phyloP scores from a whole-genome alignment of 345 rosid genomes.

The Salix suchowensis region DNA sequence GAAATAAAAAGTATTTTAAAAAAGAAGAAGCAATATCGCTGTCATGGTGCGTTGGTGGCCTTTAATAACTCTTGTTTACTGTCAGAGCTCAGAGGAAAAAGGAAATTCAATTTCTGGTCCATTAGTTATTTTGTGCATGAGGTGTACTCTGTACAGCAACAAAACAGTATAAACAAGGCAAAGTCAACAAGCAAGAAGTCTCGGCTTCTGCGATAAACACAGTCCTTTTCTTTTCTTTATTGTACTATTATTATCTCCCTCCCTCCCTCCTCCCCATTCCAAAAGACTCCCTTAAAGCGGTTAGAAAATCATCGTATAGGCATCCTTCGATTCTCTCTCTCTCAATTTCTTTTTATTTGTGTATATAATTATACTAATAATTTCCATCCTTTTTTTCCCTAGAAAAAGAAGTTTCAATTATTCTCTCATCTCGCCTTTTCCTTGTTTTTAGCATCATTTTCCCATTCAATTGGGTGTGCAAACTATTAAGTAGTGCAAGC shows the following conservation, averaged over 20 bases:
- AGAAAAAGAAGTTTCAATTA: constrained; percentile 9
- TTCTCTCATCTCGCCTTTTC: constrained; percentile 6
- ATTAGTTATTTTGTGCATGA: neutral
- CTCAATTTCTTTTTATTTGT: neutral
- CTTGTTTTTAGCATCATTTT: neutral
- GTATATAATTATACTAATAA: neutral
- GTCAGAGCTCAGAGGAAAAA: neutral
- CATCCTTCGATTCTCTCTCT: constrained; percentile 3
- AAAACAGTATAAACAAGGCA: constrained; percentile 8
- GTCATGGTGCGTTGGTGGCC: too few species aligned
- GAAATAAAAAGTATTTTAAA: too few species aligned
- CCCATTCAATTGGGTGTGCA: constrained; percentile 30
- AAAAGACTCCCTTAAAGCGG: constrained; percentile 11
- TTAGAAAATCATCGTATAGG: constrained; percentile 8
- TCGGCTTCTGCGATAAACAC: neutral
- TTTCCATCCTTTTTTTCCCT: neutral
- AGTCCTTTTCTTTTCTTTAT: neutral
- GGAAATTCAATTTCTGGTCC: neutral
- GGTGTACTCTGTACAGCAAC: neutral
- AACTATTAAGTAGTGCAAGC: constrained; percentile 2
- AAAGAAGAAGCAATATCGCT: too few species aligned
- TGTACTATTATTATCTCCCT: neutral
- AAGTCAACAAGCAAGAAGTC: constrained; percentile 38
- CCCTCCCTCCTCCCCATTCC: neutral
- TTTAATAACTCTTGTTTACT: neutral